A percentile compares a stretch with the other conserved stretches of the same genome.
phyloP scores from a whole-genome alignment of 345 rosid genomes.

The Citrus inodora region DNA sequence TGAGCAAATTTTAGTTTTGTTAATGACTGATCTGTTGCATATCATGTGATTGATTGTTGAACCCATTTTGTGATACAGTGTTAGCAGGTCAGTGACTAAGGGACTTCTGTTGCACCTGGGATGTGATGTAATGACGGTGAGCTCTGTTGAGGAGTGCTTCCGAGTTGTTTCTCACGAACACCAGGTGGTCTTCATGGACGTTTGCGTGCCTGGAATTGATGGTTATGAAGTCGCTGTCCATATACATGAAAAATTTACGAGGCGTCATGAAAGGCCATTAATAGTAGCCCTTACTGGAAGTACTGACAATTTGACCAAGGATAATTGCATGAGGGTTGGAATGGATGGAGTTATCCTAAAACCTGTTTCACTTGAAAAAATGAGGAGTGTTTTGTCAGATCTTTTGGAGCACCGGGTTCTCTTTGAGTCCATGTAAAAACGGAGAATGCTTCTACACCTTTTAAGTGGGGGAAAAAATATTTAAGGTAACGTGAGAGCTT shows the following conservation, averaged over 20 bases:
- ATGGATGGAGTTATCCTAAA: slow-evolving; percentile 73
- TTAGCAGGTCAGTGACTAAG: slow-evolving; percentile 79
- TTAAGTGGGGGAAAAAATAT: neutral
- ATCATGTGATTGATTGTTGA: neutral
- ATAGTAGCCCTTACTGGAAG: slow-evolving; percentile 80
- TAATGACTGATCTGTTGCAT: neutral
- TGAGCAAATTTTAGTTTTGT: neutral
- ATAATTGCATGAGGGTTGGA: slow-evolving; percentile 79
- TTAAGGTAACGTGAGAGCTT: neutral
- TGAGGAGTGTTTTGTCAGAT: slow-evolving; percentile 68
- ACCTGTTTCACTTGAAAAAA: slow-evolving; percentile 81
- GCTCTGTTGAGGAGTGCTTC: slow-evolving; percentile 75
- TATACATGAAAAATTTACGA: slow-evolving; percentile 59
- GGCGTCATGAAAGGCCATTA: slow-evolving; percentile 70
- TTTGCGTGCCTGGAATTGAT: slow-evolving; percentile 50
- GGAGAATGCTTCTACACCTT: slow-evolving; percentile 15
- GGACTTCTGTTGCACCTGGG: slow-evolving; percentile 88
- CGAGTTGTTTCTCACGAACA: slow-evolving; percentile 59
- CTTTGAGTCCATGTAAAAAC: slow-evolving; percentile 40
- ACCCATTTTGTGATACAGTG: slow-evolving; percentile 37
- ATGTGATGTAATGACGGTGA: slow-evolving; percentile 72
- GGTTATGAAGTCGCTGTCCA: slow-evolving; percentile 61
- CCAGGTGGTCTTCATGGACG: slow-evolving; percentile 81
- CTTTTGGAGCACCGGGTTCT: slow-evolving; percentile 66
- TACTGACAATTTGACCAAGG: slow-evolving; percentile 66